phyloP scores from a whole-genome alignment of 176 grass and related monocot genomes.

The Aegilops umbellulata region DNA sequence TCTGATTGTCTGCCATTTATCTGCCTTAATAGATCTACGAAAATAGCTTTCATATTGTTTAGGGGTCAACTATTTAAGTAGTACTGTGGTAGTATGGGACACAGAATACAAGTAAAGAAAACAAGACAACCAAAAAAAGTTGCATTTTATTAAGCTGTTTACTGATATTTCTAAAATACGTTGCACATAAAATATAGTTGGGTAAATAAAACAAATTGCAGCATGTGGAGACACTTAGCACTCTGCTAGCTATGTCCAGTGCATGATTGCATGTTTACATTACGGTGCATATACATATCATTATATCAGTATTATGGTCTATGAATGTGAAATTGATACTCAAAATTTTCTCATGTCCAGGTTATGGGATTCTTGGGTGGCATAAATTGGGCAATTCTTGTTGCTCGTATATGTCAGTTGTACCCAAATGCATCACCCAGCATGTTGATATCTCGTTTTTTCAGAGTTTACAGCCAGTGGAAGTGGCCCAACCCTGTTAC shows the following conservation, averaged over 20 bases:
- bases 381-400: conserved; percentile 97
- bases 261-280: neutral
- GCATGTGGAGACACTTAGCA: neutral
- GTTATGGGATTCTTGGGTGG: conserved; percentile 96
- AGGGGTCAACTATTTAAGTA: neutral
- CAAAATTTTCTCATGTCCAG: conserved; percentile 31
- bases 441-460: conserved; percentile 93
- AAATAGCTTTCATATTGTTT: neutral
- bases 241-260: neutral
- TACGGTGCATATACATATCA: conserved; percentile 15
- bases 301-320: conserved; percentile 11
- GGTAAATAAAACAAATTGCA: neutral
- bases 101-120: neutral
- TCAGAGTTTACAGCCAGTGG: conserved; percentile 86
- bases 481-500: conserved; percentile 98
- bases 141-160: neutral
- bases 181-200: neutral
- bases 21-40: neutral
- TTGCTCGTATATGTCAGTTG: conserved; percentile 91
- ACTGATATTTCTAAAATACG: neutral
- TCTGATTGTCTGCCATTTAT: neutral
- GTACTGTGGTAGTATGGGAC: neutral
- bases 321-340: neutral
- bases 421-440: conserved; percentile 89
- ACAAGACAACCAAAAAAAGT: neutral